These are phyloP conservation scores for Trapa incisa DNA, from an alignment of 345 rosid species.

Conservation along the genomic window DNA sequence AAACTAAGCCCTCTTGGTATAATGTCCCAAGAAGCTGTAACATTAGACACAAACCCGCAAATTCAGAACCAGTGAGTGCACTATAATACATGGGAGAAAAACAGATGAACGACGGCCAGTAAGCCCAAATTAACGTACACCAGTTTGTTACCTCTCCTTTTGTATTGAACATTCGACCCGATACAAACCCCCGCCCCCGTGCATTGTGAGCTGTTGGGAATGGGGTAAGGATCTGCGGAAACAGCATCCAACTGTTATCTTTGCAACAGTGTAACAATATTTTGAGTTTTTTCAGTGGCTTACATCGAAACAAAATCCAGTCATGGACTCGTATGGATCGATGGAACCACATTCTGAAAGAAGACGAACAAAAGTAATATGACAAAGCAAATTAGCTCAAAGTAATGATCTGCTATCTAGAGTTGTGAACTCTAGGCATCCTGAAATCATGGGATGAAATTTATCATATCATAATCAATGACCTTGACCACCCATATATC, in stretches of 20 bases:
- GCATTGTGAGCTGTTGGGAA: slow-evolving; percentile 35
- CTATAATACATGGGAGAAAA: background rate
- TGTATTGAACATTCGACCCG: slow-evolving; percentile 61
- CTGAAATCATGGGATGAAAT: background rate
- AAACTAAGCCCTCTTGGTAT: slow-evolving; percentile 75
- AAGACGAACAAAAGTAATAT: background rate
- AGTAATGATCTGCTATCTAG: background rate
- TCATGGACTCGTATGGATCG: slow-evolving; percentile 76
- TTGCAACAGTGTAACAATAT: background rate
- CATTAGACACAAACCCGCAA: background rate
- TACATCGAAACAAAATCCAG: slow-evolving; percentile 79
- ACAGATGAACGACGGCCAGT: too few species aligned
- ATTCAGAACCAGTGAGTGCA: background rate
- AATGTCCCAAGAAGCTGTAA: slow-evolving; percentile 64
- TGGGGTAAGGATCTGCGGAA: slow-evolving; percentile 43
- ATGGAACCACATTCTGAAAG: slow-evolving; percentile 86
- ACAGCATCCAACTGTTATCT: background rate
- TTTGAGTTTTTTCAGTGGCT: slow-evolving; percentile 3
- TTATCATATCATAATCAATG: background rate
- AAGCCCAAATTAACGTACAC: too few species aligned
- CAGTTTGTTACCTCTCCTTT: slow-evolving; percentile 55
- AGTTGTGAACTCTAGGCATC: background rate
- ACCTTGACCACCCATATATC: background rate
- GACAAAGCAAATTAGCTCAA: background rate
- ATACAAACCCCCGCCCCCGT: slow-evolving; percentile 81